Percentiles rank a stretch among this genome's conserved stretches.
phyloP scores from a whole-genome alignment of 2,329 filamentous ascomycete genomes.

The Diaporthe ampelina region DNA sequence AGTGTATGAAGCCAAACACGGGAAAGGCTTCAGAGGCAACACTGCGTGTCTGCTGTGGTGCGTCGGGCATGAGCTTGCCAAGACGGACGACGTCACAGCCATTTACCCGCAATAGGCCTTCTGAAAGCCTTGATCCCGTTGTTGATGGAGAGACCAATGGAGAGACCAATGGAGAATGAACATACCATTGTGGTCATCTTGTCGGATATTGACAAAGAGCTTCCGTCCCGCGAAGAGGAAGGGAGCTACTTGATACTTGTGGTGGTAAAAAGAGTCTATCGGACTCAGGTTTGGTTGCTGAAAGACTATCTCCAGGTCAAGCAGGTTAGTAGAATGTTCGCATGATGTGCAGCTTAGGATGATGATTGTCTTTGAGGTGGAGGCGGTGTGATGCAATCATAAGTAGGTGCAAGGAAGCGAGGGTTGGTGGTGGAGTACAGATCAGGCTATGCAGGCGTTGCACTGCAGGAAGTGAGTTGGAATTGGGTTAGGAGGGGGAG shows the following conservation, averaged over 20 bases:
- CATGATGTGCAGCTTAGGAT: conserved; percentile 6
- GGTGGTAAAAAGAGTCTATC: conserved; percentile 13
- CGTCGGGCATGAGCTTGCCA: background rate
- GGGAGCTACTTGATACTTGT: conserved; percentile 37
- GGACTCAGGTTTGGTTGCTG: background rate
- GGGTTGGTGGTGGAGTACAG: conserved; percentile 16
- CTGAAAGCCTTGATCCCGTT: background rate
- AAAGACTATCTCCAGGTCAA: conserved; percentile 16
- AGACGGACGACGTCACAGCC: background rate
- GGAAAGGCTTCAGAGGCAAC: background rate
- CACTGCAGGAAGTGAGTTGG: background rate
- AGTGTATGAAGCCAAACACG: background rate
- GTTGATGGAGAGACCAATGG: background rate
- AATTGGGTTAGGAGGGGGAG: conserved; percentile 1
- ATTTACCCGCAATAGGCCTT: background rate
- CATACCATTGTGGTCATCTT: conserved; percentile 69
- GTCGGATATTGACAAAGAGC: conserved; percentile 41
- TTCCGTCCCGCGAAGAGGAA: conserved; percentile 42
- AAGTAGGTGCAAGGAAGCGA: conserved; percentile 15
- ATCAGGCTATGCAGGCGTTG: conserved; percentile 27
- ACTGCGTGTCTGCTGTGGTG: background rate
- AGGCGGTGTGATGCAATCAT: conserved; percentile 40
- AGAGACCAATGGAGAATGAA: conserved; percentile 19
- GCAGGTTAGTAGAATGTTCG: conserved; percentile 16
- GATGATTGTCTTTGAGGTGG: background rate